These are phyloP conservation scores for Lichina pygmaea DNA, from an alignment of 495 filamentous ascomycete species.

Conservation along the genomic window DNA sequence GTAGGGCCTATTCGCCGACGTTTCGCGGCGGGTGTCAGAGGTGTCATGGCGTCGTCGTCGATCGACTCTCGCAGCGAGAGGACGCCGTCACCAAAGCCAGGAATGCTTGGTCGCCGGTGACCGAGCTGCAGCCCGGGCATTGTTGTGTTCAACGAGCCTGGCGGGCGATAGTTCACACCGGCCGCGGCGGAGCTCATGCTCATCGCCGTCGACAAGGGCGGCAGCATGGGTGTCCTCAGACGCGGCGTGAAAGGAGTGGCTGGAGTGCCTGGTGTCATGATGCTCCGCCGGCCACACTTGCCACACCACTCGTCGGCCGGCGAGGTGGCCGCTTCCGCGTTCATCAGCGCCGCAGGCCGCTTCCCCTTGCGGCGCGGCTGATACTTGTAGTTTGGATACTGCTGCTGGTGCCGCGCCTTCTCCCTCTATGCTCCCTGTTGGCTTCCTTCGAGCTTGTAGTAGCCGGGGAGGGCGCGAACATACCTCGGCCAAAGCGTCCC, in stretches of 20 bases:
- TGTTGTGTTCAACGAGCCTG: not conserved
- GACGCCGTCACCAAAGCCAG: not conserved
- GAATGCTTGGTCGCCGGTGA: not conserved
- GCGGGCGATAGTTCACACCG: not conserved
- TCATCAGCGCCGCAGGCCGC: conserved; percentile 5
- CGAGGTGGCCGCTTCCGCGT: conserved; percentile 14
- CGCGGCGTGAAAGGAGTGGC: conserved; percentile 18
- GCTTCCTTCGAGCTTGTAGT: not conserved
- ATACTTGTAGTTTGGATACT: conserved; percentile 86
- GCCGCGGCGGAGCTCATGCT: not conserved
- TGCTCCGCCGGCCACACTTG: conserved; percentile 34
- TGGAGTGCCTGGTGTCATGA: conserved; percentile 24
- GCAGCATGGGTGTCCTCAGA: not conserved
- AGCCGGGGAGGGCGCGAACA: not conserved
- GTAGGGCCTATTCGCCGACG: conserved; percentile 8
- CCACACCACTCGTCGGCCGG: conserved; percentile 21
- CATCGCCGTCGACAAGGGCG: not conserved
- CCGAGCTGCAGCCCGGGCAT: not conserved
- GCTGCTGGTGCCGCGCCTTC: conserved; percentile 65
- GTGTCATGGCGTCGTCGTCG: conserved; percentile 8
- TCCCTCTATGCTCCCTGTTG: conserved; percentile 32
- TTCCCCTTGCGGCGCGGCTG: conserved; percentile 58
- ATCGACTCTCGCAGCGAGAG: conserved; percentile 1
- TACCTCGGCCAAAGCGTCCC: conserved; percentile 76
- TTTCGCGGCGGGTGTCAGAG: conserved; percentile 9